Percentiles rank a stretch among this genome's conserved stretches.
Evolutionary conservation across 306 rosid genomes (phyloP).

Genomic region (Phaseolus lunatus): DNA sequence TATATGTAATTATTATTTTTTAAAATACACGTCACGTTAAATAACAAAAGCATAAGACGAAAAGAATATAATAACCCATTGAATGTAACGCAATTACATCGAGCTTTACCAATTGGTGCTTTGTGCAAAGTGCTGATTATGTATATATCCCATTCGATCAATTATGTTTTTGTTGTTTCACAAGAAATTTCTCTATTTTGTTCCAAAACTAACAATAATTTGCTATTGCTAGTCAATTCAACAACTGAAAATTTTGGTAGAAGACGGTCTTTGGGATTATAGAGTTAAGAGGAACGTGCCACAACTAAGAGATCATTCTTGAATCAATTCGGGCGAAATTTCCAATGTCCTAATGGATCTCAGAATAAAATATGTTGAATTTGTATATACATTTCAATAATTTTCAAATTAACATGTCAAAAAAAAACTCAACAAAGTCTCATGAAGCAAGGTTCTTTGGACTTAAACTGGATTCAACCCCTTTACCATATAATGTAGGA

Average conservation of each 20-base stretch:
- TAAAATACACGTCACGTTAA: not conserved
- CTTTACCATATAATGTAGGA: not conserved
- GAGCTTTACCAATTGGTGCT: not conserved
- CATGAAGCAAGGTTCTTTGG: not conserved
- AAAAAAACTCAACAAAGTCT: not conserved
- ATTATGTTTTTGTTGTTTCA: not conserved
- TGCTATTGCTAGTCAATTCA: constrained; percentile 14
- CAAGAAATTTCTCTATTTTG: constrained; percentile 32
- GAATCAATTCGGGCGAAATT: constrained; percentile 33
- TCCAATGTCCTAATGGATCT: constrained; percentile 32
- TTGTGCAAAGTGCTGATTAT: no score
- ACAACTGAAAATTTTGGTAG: not conserved
- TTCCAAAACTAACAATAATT: not conserved
- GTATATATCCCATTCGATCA: no score
- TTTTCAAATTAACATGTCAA: no score
- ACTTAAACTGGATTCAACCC: not conserved
- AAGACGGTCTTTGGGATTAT: not conserved
- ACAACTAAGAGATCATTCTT: not conserved
- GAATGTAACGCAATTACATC: not conserved
- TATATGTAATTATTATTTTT: not conserved
- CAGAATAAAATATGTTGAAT: no score
- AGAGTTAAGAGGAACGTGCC: constrained; percentile 36
- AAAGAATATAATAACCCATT: not conserved
- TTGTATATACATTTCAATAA: no score
- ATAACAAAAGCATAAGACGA: not conserved